A percentile compares a stretch with the other conserved stretches of the same genome.
Evolutionary conservation across 371 early-diverging fungal species (phyloP).

Genomic region (Mucor piriformis): DNA sequence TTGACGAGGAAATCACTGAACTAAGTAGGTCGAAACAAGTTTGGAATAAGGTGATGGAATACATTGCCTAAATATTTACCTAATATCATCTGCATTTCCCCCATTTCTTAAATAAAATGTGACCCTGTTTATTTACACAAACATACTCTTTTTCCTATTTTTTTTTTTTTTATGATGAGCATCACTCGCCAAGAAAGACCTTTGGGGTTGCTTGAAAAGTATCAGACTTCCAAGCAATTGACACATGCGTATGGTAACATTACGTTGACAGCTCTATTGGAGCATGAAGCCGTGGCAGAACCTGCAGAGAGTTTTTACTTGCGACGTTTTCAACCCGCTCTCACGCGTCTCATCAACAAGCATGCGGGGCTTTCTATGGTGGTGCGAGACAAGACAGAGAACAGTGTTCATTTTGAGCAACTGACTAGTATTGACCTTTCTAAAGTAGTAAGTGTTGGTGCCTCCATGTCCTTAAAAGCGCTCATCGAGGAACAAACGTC

Average conservation of each 20-base stretch:
- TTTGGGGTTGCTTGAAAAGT: conserved; percentile 45
- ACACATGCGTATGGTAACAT: conserved; percentile 38
- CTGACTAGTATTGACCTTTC: conserved; percentile 24
- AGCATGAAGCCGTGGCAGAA: conserved; percentile 11
- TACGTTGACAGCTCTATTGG: conserved; percentile 21
- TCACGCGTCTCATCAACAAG: conserved; percentile 23
- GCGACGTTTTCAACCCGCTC: conserved; percentile 24
- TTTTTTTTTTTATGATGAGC: background rate
- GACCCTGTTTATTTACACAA: no score
- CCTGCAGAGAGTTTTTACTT: conserved; percentile 21
- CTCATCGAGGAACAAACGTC: conserved; percentile 10
- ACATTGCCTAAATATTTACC: no score
- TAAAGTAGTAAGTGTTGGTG: conserved; percentile 8
- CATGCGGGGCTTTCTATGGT: conserved; percentile 31
- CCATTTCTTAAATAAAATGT: no score
- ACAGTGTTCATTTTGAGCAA: conserved; percentile 30
- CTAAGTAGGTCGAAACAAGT: no score
- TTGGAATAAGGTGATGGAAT: no score
- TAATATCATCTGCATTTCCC: no score
- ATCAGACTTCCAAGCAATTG: conserved; percentile 39
- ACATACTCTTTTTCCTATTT: background rate
- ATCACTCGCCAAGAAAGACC: conserved; percentile 14
- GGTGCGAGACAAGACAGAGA: conserved; percentile 17
- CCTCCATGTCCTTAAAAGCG: background rate
- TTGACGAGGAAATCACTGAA: no score